A percentile compares a stretch with the other conserved stretches of the same genome.
Conservation (phyloP, 2,329 filamentous ascomycete genomes). For the Phyllosticta paracitricarpa region DNA sequence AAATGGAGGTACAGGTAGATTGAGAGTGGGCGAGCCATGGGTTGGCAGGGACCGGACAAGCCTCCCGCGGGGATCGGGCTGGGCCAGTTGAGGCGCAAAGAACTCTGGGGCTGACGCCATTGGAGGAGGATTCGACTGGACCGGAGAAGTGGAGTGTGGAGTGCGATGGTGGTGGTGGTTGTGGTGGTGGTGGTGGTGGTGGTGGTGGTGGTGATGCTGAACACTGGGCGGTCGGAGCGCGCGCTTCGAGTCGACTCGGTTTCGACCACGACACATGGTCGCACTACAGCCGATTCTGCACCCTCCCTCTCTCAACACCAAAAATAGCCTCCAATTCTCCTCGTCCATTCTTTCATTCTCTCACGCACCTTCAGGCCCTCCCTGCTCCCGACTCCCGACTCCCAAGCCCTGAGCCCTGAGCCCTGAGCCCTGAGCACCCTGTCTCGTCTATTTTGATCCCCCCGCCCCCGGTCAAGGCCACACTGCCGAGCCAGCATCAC, state of each 20-base stretch:
- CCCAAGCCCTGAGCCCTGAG: too few relatives aligned
- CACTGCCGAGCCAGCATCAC: too few relatives aligned
- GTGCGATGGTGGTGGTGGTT: too few relatives aligned
- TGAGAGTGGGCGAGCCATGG: background rate
- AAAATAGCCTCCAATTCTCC: background rate
- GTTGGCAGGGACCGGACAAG: background rate
- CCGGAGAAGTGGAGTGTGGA: background rate
- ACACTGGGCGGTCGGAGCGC: background rate
- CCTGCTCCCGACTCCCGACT: background rate
- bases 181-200: too few relatives aligned
- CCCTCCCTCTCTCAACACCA: background rate
- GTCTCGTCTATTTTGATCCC: background rate
- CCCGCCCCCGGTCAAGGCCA: background rate
- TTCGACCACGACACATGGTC: background rate
- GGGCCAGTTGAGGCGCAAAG: background rate
- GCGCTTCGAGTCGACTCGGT: background rate
- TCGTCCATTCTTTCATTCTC: background rate
- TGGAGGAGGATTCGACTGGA: background rate
- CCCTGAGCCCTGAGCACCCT: background rate
- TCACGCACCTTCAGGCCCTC: background rate
- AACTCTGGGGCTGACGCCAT: background rate
- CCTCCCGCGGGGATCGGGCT: background rate
- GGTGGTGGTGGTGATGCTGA: background rate
- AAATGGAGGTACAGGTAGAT: background rate
- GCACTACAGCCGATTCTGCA: background rate